Evolutionary conservation across 495 filamentous ascomycete species (phyloP).

Genomic region (Podospora bellae-mahoneyi): DNA sequence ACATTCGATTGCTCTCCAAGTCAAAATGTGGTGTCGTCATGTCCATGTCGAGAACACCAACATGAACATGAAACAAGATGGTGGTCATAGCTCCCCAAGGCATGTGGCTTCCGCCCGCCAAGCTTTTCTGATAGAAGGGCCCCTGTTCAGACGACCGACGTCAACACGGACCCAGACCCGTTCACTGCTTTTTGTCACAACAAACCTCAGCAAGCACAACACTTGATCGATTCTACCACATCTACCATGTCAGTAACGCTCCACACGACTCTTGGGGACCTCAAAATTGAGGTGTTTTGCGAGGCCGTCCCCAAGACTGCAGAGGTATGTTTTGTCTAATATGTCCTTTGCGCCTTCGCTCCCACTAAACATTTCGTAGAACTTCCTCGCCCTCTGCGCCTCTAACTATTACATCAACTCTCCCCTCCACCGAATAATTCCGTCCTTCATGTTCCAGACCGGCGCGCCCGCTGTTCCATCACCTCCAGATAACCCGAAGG

Average conservation of each 20-base stretch:
- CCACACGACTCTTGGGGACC: constrained; percentile 82
- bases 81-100: constrained; percentile 2
- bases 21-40: neutral
- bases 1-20: neutral
- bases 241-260: constrained; percentile 63
- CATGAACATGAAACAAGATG: neutral
- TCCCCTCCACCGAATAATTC: constrained; percentile 88
- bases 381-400: constrained; percentile 95
- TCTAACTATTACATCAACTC: constrained; percentile 80
- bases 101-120: neutral
- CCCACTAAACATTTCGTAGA: constrained; percentile 49
- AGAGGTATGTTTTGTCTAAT: constrained; percentile 47
- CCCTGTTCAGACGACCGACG: neutral
- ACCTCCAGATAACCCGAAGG: constrained; percentile 62
- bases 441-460: constrained; percentile 88
- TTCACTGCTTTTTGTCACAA: neutral
- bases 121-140: neutral
- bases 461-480: constrained; percentile 68
- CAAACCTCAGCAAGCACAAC: neutral
- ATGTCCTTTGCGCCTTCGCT: neutral
- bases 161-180: neutral
- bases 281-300: constrained; percentile 97
- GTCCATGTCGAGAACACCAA: neutral
- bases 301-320: constrained; percentile 89
- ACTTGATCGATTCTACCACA: neutral